Conservation (phyloP, 2,329 filamentous ascomycete genomes). For the Fusarium tjaetaba region DNA sequence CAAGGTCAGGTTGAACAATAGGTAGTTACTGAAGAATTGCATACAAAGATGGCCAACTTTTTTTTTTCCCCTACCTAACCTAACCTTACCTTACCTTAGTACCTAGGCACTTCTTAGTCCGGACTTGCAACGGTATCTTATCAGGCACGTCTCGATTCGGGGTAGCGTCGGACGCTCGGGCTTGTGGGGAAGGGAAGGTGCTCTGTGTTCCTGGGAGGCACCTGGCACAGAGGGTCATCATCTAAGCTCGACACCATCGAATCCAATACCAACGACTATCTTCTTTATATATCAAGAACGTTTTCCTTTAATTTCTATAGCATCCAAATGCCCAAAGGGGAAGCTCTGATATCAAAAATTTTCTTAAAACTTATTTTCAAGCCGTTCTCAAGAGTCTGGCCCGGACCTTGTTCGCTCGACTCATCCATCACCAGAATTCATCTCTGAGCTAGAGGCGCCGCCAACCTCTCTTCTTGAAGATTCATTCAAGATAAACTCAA, state of each 20-base stretch:
- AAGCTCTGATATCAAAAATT: not conserved
- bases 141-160: slow-evolving; percentile 29
- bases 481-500: not conserved
- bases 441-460: not conserved
- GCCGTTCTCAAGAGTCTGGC: not conserved
- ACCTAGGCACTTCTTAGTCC: not conserved
- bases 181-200: slow-evolving; percentile 30
- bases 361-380: not conserved
- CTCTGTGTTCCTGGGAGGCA: not conserved
- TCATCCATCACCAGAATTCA: not conserved
- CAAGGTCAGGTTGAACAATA: not conserved
- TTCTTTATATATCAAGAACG: not conserved
- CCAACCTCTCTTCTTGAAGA: not conserved
- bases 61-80: slow-evolving; percentile 29
- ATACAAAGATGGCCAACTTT: slow-evolving; percentile 30
- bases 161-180: slow-evolving; percentile 22
- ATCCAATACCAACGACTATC: not conserved
- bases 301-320: slow-evolving; percentile 16
- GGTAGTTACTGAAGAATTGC: not conserved
- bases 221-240: slow-evolving; percentile 13
- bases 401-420: slow-evolving; percentile 2
- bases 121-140: slow-evolving; percentile 38
- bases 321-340: not conserved
- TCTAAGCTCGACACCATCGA: slow-evolving; percentile 22
- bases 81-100: too few relatives aligned